Percentiles rank a stretch among this genome's conserved stretches.
Conservation (phyloP, 2,329 filamentous ascomycete genomes). For the Microdochium paspali region DNA sequence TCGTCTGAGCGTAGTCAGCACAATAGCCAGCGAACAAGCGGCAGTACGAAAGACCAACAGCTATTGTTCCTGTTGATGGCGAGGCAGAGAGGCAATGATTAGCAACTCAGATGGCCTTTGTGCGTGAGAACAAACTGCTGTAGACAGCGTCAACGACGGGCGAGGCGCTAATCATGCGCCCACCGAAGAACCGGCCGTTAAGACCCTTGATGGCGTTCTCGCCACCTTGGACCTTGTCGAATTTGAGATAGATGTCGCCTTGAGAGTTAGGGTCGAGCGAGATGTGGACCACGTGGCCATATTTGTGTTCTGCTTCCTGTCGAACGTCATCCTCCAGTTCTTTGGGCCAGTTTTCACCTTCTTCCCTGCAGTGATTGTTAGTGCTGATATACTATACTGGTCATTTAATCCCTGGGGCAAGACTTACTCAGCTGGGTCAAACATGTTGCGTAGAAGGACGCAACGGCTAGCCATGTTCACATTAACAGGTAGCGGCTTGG, state of each 20-base stretch:
- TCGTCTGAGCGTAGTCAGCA: neutral
- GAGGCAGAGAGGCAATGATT: slow-evolving; percentile 22
- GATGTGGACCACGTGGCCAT: slow-evolving; percentile 96
- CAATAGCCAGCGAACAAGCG: neutral
- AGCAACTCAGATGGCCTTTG: slow-evolving; percentile 66
- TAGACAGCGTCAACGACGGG: slow-evolving; percentile 98
- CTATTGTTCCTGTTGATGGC: neutral
- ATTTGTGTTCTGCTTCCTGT: slow-evolving; percentile 86
- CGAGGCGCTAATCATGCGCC: slow-evolving; percentile 83
- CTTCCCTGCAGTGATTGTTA: slow-evolving; percentile 54
- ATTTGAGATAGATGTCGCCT: slow-evolving; percentile 98
- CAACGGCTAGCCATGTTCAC: slow-evolving; percentile 91
- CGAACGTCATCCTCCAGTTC: slow-evolving; percentile 91
- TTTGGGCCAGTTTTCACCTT: slow-evolving; percentile 81
- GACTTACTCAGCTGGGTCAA: slow-evolving; percentile 81
- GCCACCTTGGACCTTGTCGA: slow-evolving; percentile 88
- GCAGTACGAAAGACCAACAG: neutral
- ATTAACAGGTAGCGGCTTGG: slow-evolving; percentile 70
- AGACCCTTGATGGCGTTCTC: slow-evolving; percentile 97
- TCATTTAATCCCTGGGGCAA: neutral
- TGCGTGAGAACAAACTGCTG: slow-evolving; percentile 88
- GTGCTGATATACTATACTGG: slow-evolving; percentile 12
- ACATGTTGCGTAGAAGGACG: slow-evolving; percentile 92
- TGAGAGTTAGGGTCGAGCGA: slow-evolving; percentile 85
- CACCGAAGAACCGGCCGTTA: slow-evolving; percentile 93